Evolutionary conservation across 805 yeast genomes (phyloP).

Genomic region (Yamadazyma endophytica): DNA sequence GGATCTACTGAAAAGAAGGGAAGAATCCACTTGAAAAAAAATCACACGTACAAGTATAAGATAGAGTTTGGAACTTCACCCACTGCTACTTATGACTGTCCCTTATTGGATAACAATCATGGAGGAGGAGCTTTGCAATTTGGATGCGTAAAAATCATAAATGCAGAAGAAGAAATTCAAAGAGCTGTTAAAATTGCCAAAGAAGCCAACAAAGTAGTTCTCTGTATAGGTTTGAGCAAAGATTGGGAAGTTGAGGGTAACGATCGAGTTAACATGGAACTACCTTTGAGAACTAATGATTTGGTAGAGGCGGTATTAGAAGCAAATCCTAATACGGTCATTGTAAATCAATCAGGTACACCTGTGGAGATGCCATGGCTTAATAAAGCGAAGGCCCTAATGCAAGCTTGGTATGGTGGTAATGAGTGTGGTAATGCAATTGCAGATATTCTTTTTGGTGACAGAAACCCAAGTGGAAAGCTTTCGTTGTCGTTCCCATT

Average conservation of each 20-base stretch:
- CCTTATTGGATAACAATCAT: conserved; percentile 7
- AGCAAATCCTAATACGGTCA: conserved; percentile 25
- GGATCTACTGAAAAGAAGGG: conserved; percentile 48
- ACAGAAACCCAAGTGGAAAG: conserved; percentile 27
- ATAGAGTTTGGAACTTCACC: conserved; percentile 45
- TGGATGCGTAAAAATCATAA: conserved; percentile 20
- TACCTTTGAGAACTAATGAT: conserved; percentile 17
- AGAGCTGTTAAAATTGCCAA: conserved; percentile 23
- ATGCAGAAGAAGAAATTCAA: conserved; percentile 20
- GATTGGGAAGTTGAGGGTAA: conserved; percentile 31
- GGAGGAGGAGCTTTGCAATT: conserved; percentile 21
- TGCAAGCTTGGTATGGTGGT: conserved; percentile 36
- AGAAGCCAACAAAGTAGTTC: conserved; percentile 24
- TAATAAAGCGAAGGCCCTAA: conserved; percentile 17
- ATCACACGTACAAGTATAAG: conserved; percentile 38
- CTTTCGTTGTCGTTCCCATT: conserved; percentile 14
- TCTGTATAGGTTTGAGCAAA: conserved; percentile 22
- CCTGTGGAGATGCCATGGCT: conserved; percentile 31
- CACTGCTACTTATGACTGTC: conserved; percentile 2
- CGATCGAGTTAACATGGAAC: conserved; percentile 25
- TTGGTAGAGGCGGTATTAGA: conserved; percentile 20
- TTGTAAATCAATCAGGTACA: conserved; percentile 30
- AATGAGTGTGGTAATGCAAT: conserved; percentile 29
- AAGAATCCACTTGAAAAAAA: conserved; percentile 34
- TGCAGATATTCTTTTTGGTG: conserved; percentile 31